Evolutionary conservation across 805 yeast genomes (phyloP).

Genomic region (Lachancea kluyveri): DNA sequence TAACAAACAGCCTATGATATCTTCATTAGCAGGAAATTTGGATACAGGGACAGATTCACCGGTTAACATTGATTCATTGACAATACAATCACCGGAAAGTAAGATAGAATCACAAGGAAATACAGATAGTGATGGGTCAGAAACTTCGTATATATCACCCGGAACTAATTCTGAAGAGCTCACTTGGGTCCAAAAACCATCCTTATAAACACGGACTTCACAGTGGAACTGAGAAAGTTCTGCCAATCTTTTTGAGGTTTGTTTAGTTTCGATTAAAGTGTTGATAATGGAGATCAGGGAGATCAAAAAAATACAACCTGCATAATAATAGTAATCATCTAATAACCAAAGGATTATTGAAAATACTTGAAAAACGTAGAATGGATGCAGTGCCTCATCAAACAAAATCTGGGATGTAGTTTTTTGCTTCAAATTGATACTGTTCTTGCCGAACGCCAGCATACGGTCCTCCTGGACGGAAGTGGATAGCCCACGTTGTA

Average conservation of each 20-base stretch:
- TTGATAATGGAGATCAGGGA: constrained; percentile 75
- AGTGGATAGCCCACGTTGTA: constrained; percentile 62
- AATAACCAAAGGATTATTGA: constrained; percentile 87
- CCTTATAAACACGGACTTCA: constrained; percentile 83
- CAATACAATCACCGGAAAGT: constrained; percentile 86
- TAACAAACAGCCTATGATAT: constrained; percentile 49
- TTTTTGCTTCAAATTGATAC: constrained; percentile 71
- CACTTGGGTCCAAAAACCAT: constrained; percentile 85
- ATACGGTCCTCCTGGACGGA: constrained; percentile 62
- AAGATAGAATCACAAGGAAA: constrained; percentile 89
- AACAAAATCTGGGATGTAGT: constrained; percentile 55
- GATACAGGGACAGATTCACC: constrained; percentile 98
- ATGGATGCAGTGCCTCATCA: constrained; percentile 92
- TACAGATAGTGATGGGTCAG: constrained; percentile 67
- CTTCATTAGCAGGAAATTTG: constrained; percentile 60
- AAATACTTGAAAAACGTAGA: constrained; percentile 89
- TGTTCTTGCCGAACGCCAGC: constrained; percentile 71
- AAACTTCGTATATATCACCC: constrained; percentile 90
- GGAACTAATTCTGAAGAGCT: constrained; percentile 81
- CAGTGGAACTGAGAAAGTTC: constrained; percentile 71
- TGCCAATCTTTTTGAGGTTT: constrained; percentile 63
- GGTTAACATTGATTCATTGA: constrained; percentile 96
- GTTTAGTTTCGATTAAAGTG: constrained; percentile 79
- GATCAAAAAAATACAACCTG: constrained; percentile 82
- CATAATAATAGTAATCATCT: constrained; percentile 91